Evolutionary conservation across 257 asterid species (phyloP), one percentile per base, ranked within the genome.

Genomic region (Solanum etuberosum): DNA sequence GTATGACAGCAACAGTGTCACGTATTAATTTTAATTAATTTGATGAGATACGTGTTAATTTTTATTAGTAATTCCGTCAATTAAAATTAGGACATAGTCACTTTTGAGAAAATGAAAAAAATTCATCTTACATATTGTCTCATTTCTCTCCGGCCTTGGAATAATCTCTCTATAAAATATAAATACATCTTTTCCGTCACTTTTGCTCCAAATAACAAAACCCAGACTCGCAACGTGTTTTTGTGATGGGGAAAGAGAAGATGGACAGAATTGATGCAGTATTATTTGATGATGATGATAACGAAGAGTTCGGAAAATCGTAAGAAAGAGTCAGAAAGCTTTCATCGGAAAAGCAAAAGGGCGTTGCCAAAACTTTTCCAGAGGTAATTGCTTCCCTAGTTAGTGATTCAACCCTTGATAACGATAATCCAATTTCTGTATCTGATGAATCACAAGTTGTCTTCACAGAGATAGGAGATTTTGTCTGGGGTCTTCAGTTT

Each of bases 391-490:
- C 92, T 34, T 89, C 88, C 16, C 93, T 97, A 71, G 86, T 92
- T 78, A 68, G 83, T 76, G 90, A 86, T 85, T 86, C 92, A 73
- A 83, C 88, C 54, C 67, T 85, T 6, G 95, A 91, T 11, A 90
- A 90, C 15, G 59, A 48, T 9, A 90, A 91, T 87, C 90, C 90
- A 65, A 91, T 72, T 88, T 15, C 87, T 42, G 89, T 76, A 77
- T 68, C 92, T 81, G 94, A 91, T 76, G 98, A 95, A 37, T 91
- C 92, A 86, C 93, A 92, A 76, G 96, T 96, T 86, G 96, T 94
- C 92, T 95, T 97, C 88, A 90, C 99, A 2, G 98, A 95, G 94
- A 95, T 95, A 95, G 99, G 96, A 88, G 99, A 94, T 89, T 96
- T 96, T 91, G 98, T 97, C 48, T 93, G 94, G 97, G 95, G 98